Conservation (phyloP, 2,329 filamentous ascomycete species). For the Periconia sp. region DNA sequence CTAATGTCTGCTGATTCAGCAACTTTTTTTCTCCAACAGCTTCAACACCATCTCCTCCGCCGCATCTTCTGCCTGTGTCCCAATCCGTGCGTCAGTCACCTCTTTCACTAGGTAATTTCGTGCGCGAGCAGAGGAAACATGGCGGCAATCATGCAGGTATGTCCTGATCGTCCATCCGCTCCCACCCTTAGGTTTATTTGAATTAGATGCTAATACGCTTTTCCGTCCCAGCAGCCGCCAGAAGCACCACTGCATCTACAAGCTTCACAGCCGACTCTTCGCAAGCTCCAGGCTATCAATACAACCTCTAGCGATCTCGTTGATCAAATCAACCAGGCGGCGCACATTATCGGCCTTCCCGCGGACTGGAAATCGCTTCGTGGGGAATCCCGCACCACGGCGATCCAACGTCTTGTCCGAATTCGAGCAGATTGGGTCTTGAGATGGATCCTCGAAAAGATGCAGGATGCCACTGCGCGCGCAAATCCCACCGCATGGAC, state of each 20-base stretch:
- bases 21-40: slow-evolving; percentile 20
- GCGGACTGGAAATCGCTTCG: slow-evolving; percentile 24
- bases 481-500: slow-evolving; percentile 55
- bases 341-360: slow-evolving; percentile 43
- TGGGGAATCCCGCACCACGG: slow-evolving; percentile 8
- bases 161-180: too few relatives aligned
- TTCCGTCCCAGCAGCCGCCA: neutral
- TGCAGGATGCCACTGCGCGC: slow-evolving; percentile 51
- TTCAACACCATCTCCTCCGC: neutral
- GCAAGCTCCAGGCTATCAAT: slow-evolving; percentile 43
- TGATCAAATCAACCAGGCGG: slow-evolving; percentile 45
- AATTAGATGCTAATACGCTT: too few relatives aligned
- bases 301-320: slow-evolving; percentile 39
- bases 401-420: slow-evolving; percentile 20
- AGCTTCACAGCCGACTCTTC: slow-evolving; percentile 31
- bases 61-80: neutral
- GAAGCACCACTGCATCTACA: slow-evolving; percentile 1
- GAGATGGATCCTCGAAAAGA: slow-evolving; percentile 65
- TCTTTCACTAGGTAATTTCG: too few relatives aligned
- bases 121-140: too few relatives aligned
- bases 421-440: slow-evolving; percentile 65
- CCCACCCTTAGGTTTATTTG: too few relatives aligned
- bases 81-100: neutral
- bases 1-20: slow-evolving; percentile 12
- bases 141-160: too few relatives aligned